Evolutionary conservation across 179 eudicot species (phyloP).

Genomic region (Corrigiola litoralis): DNA sequence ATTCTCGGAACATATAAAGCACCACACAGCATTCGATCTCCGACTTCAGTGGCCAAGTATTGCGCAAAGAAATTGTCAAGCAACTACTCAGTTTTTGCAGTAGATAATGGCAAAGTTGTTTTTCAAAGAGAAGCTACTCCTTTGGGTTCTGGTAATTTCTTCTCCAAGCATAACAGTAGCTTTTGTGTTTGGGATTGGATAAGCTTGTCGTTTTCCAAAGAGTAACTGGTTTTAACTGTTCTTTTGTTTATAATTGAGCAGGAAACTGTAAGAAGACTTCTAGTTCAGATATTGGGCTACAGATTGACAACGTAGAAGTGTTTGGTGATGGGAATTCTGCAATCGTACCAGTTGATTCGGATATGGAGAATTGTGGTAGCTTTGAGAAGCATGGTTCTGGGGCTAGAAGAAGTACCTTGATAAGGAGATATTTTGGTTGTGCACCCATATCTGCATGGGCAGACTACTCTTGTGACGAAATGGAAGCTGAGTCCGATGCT

Average conservation of each 20-base stretch:
- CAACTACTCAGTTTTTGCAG: conserved; percentile 56
- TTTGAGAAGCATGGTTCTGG: conserved; percentile 17
- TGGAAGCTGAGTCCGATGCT: conserved; percentile 20
- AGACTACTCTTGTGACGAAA: conserved; percentile 28
- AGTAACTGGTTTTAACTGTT: conserved; percentile 2
- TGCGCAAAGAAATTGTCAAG: conserved; percentile 58
- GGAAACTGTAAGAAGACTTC: conserved; percentile 18
- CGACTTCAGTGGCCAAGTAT: conserved; percentile 72
- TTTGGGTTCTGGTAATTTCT: conserved; percentile 26
- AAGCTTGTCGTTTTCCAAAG: too few relatives aligned
- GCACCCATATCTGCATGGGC: conserved; percentile 36
- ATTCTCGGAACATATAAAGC: conserved; percentile 38
- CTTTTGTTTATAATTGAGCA: conserved; percentile 19
- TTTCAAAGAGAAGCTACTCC: conserved; percentile 31
- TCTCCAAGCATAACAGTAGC: conserved; percentile 3
- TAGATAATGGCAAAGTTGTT: conserved; percentile 63
- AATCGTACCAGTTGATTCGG: conserved; percentile 9
- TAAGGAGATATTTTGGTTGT: conserved; percentile 39
- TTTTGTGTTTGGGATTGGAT: background rate
- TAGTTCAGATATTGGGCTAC: conserved; percentile 6
- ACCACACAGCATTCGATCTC: conserved; percentile 47
- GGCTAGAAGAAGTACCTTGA: conserved; percentile 38
- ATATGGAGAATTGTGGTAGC: conserved; percentile 10
- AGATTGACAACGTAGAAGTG: conserved; percentile 14
- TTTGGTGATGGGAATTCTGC: conserved; percentile 14